Base-by-base conservation (phyloP, 78 protist genomes). In the Creolimax fragrantissima region DNA sequence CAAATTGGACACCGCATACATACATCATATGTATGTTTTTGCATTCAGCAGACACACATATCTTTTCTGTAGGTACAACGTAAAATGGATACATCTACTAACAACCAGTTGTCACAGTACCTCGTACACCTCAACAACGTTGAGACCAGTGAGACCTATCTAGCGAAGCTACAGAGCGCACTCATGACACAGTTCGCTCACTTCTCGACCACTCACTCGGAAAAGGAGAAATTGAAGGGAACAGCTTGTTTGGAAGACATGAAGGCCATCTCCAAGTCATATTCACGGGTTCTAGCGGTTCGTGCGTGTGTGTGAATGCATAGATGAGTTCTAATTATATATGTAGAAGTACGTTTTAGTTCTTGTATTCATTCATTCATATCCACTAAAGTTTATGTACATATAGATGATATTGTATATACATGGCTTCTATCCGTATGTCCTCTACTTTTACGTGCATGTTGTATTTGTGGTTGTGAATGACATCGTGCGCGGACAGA, bases 81-180 rank as follows among this genome's bases (percentile, higher is more conserved):
- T 41, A 83, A 83, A 24, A 83, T 83, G 86, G 86, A 83, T 32
- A 83, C 86, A 6, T 35, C 86, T 5, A 11, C 86, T 5, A 41
- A 17, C 44, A 24, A 6, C 7, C 86, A 24, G 7, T 17, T 83
- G 17, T 24, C 7, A 41, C 42, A 83, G 1, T 83, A 83, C 86
- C 7, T 83, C 6, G 86, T 83, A 24, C 86, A 83, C 86, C 86
- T 83, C 41, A 83, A 83, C 86, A 83, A 83, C 37, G 86, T 83
- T 32, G 86, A 83, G 37, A 83, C 86, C 41, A 83, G 86, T 83
- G 86, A 32, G 42, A 5, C 35, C 35, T 83, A 83, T 41, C 7
- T 83, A 6, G 6, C 6, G 42, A 83, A 83, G 35, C 86, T 83
- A 6, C 86, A 83, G 86, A 5, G 42, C 7, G 86, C 17, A 41